These are phyloP conservation scores for Phytophthora idaei DNA, from an alignment of 352 stramenopile species.

Conservation along the genomic window DNA sequence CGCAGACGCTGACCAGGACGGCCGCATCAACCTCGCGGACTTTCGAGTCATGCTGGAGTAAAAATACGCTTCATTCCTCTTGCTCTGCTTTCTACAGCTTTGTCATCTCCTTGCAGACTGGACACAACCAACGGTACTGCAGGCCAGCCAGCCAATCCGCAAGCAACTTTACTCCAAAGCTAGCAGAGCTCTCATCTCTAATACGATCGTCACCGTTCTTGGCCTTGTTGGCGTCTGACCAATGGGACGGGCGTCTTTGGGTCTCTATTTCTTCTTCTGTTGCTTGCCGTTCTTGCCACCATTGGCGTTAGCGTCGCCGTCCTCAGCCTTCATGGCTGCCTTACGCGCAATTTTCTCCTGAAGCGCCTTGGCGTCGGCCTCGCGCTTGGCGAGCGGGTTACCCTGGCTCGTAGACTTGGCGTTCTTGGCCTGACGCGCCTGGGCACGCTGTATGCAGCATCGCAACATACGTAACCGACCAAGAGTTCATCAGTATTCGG, in stretches of 20 bases:
- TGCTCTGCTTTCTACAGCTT: slow-evolving; percentile 15
- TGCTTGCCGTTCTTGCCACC: slow-evolving; percentile 48
- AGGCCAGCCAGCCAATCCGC: not conserved
- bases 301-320: slow-evolving; percentile 32
- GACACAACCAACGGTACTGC: not conserved
- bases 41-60: slow-evolving; percentile 80
- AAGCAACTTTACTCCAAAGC: not conserved
- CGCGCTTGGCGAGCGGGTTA: slow-evolving; percentile 64
- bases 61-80: slow-evolving; percentile 32
- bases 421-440: slow-evolving; percentile 68
- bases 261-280: slow-evolving; percentile 38
- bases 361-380: slow-evolving; percentile 77
- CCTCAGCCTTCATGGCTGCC: slow-evolving; percentile 63
- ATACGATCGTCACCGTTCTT: not conserved
- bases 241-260: not conserved
- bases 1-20: slow-evolving; percentile 85
- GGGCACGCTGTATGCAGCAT: slow-evolving; percentile 54
- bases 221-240: not conserved
- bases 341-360: slow-evolving; percentile 86
- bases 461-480: slow-evolving; percentile 11
- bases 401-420: slow-evolving; percentile 48
- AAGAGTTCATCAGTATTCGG: slow-evolving; percentile 9
- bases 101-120: slow-evolving; percentile 4
- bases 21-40: slow-evolving; percentile 76
- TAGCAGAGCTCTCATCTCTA: slow-evolving; percentile 14